These are phyloP conservation scores for Sporothrix protearum DNA, from an alignment of 2,329 filamentous ascomycete genomes.

Conservation along the genomic window DNA sequence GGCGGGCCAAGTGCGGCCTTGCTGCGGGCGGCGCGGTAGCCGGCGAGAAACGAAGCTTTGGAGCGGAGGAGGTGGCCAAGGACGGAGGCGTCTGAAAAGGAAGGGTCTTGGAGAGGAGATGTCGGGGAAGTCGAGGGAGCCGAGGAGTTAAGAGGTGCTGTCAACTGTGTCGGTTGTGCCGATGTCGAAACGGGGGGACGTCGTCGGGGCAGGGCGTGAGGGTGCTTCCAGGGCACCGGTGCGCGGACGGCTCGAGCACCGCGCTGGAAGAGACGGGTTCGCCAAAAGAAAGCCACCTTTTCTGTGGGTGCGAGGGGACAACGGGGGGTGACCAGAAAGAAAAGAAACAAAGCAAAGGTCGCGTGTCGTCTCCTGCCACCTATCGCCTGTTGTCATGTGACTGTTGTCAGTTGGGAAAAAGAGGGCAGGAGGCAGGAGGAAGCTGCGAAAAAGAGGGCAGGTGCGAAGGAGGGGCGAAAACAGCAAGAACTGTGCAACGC, in stretches of 20 bases:
- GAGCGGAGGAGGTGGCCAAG: constrained; percentile 7
- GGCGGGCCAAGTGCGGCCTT: background rate
- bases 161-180: background rate
- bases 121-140: no score
- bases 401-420: background rate
- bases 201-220: constrained; percentile 12
- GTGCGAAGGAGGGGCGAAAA: background rate
- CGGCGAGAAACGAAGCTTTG: constrained; percentile 13
- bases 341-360: no score
- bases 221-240: constrained; percentile 20
- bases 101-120: background rate
- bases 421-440: background rate
- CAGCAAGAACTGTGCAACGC: no score
- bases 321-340: background rate
- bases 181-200: background rate
- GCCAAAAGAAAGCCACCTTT: constrained; percentile 23
- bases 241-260: constrained; percentile 18
- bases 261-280: constrained; percentile 19
- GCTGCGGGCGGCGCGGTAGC: constrained; percentile 4
- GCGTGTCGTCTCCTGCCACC: background rate
- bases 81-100: background rate
- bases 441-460: background rate
- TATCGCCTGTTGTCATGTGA: background rate
- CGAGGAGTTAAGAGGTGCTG: no score
- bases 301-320: background rate